Evolutionary conservation across 2,329 filamentous ascomycete genomes (phyloP), one percentile per base, ranked within the genome.

Genomic region (Fusarium sp.): DNA sequence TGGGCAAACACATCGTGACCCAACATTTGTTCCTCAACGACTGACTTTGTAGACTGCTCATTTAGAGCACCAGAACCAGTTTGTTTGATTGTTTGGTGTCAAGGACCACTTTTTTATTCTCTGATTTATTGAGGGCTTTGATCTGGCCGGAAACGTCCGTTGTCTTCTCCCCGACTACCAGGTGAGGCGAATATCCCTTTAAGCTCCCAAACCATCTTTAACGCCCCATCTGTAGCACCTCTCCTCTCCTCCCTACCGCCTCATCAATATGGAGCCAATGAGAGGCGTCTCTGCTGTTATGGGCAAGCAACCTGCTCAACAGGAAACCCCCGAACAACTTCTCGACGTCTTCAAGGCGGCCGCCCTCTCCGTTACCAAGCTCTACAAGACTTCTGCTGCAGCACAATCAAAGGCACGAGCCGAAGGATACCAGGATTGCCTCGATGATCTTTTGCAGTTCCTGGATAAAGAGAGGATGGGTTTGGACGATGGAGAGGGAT

Each of bases 311-410:
- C 57, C 70, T 48, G 57, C 67, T 37, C 71, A 71, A 39, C 67
- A 66, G 70, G 72, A 77, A 67, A 78, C 80, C 15, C 82, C 84
- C 15, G 86, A 88, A 71, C 83, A 87, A 72, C 86, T 97, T 43
- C 86, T 97, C 54, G 89, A 94, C 68, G 89, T 92, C 55, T 99
- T 99, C 83, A 95, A 93, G 76, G 88, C 90, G 14, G 95, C 95
- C 31, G 95, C 95, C 17, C 83, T 97, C 31, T 96, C 93, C 6
- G 93, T 98, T 51, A 98, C 95, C 43, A 97, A 96, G 71, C 87
- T 99, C 13, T 98, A 98, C 80, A 97, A 97, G 77, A 93, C 89
- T 35, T 94, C 94, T 4, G 89, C 91, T 11, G 82, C 87, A 29
- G 90, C 91, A 44, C 88, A 95, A 73, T 83, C 88, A 45, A 88